Evolutionary conservation across 2,329 filamentous ascomycete species (phyloP), one percentile per base, ranked within the genome.

Genomic region (Aspergillus japonicus): DNA sequence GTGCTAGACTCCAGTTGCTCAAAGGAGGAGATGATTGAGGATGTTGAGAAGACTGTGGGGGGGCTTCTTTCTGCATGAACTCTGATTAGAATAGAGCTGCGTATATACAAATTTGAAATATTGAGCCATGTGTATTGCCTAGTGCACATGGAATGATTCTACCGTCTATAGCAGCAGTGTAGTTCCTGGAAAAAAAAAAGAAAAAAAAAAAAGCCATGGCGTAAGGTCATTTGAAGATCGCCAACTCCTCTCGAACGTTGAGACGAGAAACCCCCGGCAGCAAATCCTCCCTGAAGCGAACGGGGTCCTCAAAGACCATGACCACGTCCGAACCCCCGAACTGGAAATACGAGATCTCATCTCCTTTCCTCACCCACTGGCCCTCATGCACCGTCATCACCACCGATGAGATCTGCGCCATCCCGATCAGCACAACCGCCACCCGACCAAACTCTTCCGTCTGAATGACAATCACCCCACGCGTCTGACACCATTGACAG

Each of bases 321-420:
- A 80, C 73, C 19, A 76, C 67, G 66, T 81, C 79, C 1, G 75
- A 78, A 0, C 78, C 79, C 19, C 79, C 78, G 61, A 80, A 80
- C 61, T 75, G 70, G 61, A 81, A 81, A 60, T 73, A 75, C 0
- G 71, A 74, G 58, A 81, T 72, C 60, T 80, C 76, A 2, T 80
- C 68, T 3, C 78, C 78, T 62, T 81, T 81, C n/a, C 70, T 60
- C 31, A 78, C 5, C 2, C 29, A 26, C 16, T 68, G 60, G 0
- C 64, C 73, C 29, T 57, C 50, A 11, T 65, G 47, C 1, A 57
- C 63, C 1, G 69, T 71, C 16, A 78, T 47, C 23, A 70, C 68
- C 2, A 81, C 75, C 3, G 76, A 79, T 2, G 78, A 80, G 0
- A 81, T 74, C 31, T 76, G 71, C 4, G 76, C 78, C 78, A 80